Evolutionary conservation across 331 rosid species (phyloP).

Genomic region (Spiraea crenata): DNA sequence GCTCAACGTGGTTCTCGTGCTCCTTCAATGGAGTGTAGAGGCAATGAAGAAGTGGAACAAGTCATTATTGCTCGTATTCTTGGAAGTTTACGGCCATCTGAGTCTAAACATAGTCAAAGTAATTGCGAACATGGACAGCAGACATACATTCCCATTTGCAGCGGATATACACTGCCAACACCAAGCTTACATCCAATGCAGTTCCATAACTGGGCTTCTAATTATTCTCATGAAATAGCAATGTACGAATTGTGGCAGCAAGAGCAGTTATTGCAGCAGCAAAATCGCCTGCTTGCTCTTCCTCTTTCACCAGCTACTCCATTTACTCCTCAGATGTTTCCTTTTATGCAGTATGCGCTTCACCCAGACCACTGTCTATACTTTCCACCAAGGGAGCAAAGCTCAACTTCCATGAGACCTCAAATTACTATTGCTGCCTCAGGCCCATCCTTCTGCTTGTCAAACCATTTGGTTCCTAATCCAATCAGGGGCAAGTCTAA

Average conservation of each 20-base stretch:
- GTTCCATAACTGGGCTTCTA: slow-evolving; percentile 48
- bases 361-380: slow-evolving; percentile 53
- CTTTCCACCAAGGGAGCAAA: slow-evolving; percentile 50
- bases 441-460: slow-evolving; percentile 49
- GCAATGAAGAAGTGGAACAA: slow-evolving; percentile 67
- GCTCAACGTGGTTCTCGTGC: slow-evolving; percentile 46
- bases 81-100: slow-evolving; percentile 41
- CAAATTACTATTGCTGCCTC: slow-evolving; percentile 46
- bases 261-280: slow-evolving; percentile 62
- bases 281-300: slow-evolving; percentile 45
- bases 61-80: slow-evolving; percentile 63
- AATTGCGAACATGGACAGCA: slow-evolving; percentile 34
- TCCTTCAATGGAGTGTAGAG: slow-evolving; percentile 39
- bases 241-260: slow-evolving; percentile 76
- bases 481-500: slow-evolving; percentile 50
- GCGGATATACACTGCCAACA: slow-evolving; percentile 34
- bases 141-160: slow-evolving; percentile 29
- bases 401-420: slow-evolving; percentile 45
- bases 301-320: slow-evolving; percentile 52
- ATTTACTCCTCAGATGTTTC: slow-evolving; percentile 48
- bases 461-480: slow-evolving; percentile 44
- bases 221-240: slow-evolving; percentile 49
- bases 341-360: slow-evolving; percentile 61
- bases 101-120: slow-evolving; percentile 27
- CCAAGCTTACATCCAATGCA: slow-evolving; percentile 39